Base-by-base conservation (phyloP, 371 early-diverging fungal species). In the Apophysomyces ossiformis region DNA sequence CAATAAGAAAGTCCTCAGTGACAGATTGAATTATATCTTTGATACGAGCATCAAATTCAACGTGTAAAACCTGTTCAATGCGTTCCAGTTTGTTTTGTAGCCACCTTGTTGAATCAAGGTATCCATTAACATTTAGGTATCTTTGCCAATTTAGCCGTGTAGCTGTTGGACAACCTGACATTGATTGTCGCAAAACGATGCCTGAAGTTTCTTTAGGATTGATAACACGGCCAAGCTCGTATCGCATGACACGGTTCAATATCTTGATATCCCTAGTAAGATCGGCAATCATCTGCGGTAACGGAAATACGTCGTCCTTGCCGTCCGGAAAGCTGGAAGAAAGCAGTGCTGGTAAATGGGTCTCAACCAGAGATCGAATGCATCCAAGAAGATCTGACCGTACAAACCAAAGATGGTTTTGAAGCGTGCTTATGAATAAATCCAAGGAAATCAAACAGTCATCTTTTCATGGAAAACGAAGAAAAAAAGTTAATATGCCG, bases 331-430 rank as follows among this genome's bases (percentile, higher is more conserved):
- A 39, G 18, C 13, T 26, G 57, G 46, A 16, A 60, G 12, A 7
- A 44, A 58, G 32, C 21, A 66, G 62, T 1, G 64, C 69, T 26
- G 35, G 69, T 62, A 47, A 66, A 65, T 36, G 36, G 3, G 18
- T 15, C 39, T 58, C 60, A 15, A 75, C 71, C 11, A 75, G 67
- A 35, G 78, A 73, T 54, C 65, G 67, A 7, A 77, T 66, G 37
- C 75, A 72, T 9, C 73, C 71, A 43, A 73, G 36, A 39, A 77
- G 58, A 46, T 72, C 73, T 32, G 69, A 73, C 46, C 78, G 70
- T 63, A 77, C 70, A 58, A 69, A 69, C 11, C 70, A 69, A 18
- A 77, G 66, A 26, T 77, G 78, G 21, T 69, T 32, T 63, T 68
- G 39, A 60, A 70, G 60, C 50, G 73, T 15, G 65, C 60, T 36